Evolutionary conservation across 2,329 filamentous ascomycete species (phyloP).

Genomic region (Claviceps monticola): DNA sequence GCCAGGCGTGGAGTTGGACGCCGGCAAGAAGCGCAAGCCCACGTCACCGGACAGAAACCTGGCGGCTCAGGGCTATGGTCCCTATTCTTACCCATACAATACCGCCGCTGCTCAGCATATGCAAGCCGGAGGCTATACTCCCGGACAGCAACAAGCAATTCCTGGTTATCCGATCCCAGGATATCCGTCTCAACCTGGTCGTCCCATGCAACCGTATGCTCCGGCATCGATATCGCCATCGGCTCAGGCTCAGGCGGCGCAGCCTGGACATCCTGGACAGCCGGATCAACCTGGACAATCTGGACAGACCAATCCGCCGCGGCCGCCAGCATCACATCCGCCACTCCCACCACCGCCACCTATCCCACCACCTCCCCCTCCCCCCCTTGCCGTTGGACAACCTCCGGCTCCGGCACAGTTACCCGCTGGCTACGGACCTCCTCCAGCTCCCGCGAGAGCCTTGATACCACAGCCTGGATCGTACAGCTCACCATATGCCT

Average conservation of each 20-base stretch:
- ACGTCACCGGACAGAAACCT: constrained; percentile 35
- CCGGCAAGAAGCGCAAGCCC: constrained; percentile 46
- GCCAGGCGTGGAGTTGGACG: constrained; percentile 43
- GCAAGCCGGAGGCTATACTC: constrained; percentile 18
- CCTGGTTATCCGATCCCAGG: constrained; percentile 21
- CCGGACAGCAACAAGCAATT: constrained; percentile 16
- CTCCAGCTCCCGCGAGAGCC: constrained; percentile 21
- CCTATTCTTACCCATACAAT: constrained; percentile 22
- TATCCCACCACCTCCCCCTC: not conserved
- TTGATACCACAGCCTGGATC: constrained; percentile 18
- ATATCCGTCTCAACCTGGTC: constrained; percentile 18
- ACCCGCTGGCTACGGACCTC: constrained; percentile 20
- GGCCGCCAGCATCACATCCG: not conserved
- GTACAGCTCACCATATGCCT: constrained; percentile 25
- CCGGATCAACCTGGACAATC: constrained; percentile 14
- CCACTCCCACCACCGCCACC: not conserved
- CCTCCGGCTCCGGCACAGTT: constrained; percentile 21
- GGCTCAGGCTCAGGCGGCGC: constrained; percentile 8
- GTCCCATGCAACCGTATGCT: constrained; percentile 18
- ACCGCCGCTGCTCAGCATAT: constrained; percentile 20
- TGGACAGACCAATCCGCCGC: constrained; percentile 9
- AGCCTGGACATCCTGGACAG: constrained; percentile 13
- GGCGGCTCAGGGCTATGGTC: constrained; percentile 23
- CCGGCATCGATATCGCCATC: not conserved
- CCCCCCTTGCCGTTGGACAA: constrained; percentile 10